Conservation (phyloP, 106 monocot species). For the Posidonia australis region DNA sequence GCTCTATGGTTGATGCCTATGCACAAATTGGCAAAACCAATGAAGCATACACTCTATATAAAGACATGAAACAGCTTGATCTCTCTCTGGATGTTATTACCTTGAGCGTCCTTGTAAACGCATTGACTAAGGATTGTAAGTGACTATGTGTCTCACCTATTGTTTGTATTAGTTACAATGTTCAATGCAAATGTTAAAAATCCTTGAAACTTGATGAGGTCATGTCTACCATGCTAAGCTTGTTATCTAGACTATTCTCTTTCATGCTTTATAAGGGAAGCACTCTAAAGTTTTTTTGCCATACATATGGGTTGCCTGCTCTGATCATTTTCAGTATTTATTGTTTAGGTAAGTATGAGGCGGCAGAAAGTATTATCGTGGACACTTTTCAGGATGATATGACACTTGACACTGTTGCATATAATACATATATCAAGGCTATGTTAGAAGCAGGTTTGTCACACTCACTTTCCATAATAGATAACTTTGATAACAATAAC, state of each 20-base stretch:
- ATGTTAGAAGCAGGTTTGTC: slow-evolving; percentile 78
- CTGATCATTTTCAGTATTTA: background rate
- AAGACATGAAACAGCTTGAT: slow-evolving; percentile 35
- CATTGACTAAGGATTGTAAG: slow-evolving; percentile 63
- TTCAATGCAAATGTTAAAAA: too few relatives aligned
- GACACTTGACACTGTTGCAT: slow-evolving; percentile 81
- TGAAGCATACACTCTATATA: slow-evolving; percentile 42
- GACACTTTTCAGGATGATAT: slow-evolving; percentile 32
- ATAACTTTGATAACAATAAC: too few relatives aligned
- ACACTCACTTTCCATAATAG: too few relatives aligned
- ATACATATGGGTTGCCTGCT: background rate
- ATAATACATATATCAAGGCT: slow-evolving; percentile 87
- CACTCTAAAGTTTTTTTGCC: too few relatives aligned
- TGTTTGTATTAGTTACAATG: too few relatives aligned
- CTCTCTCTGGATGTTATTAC: slow-evolving; percentile 47
- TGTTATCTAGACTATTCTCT: too few relatives aligned
- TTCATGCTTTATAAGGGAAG: too few relatives aligned
- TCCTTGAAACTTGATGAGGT: too few relatives aligned
- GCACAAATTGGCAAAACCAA: slow-evolving; percentile 56
- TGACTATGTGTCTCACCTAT: background rate
- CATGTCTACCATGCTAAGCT: too few relatives aligned
- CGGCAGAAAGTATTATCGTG: slow-evolving; percentile 62
- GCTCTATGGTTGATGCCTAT: slow-evolving; percentile 61
- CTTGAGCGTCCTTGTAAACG: slow-evolving; percentile 60
- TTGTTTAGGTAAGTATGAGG: slow-evolving; percentile 54